Conservation (phyloP, 176 grass and related monocot genomes). For the Stipa capillata region DNA sequence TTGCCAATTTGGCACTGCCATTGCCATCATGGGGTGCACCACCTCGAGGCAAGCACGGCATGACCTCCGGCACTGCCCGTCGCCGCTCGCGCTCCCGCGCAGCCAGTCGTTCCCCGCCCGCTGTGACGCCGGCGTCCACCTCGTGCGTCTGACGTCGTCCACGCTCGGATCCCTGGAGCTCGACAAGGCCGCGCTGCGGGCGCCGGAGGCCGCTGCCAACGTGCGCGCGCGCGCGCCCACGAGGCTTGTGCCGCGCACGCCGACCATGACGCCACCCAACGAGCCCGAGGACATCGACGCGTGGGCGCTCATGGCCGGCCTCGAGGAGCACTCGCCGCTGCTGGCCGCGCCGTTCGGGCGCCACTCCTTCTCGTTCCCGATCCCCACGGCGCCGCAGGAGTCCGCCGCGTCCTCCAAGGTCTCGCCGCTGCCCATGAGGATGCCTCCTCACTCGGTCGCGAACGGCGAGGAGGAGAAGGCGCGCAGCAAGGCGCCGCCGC, state of each 20-base stretch:
- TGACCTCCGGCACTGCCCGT: constrained; percentile 51
- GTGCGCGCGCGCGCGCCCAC: background rate
- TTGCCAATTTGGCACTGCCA: background rate
- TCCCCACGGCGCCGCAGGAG: constrained; percentile 5
- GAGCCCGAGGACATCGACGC: constrained; percentile 84
- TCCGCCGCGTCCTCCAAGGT: constrained; percentile 30
- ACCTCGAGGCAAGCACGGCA: constrained; percentile 69
- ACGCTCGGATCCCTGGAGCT: constrained; percentile 65
- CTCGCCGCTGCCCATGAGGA: constrained; percentile 25
- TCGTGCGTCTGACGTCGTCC: constrained; percentile 64
- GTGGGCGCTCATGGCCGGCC: constrained; percentile 71
- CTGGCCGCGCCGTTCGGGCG: constrained; percentile 40
- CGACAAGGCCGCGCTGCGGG: constrained; percentile 22
- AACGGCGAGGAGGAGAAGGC: background rate
- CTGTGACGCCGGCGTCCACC: constrained; percentile 24
- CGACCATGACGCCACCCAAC: constrained; percentile 88
- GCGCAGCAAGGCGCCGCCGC: background rate
- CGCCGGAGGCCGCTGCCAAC: background rate
- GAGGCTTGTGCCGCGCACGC: constrained; percentile 49
- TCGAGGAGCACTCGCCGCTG: constrained; percentile 55
- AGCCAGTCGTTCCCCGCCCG: constrained; percentile 42
- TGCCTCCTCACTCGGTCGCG: background rate
- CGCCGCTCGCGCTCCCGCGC: constrained; percentile 42
- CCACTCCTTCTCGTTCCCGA: constrained; percentile 86
- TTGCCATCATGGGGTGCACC: constrained; percentile 74